Conservation (phyloP, 2,329 filamentous ascomycete species). For the Pseudogymnoascus pannorum region DNA sequence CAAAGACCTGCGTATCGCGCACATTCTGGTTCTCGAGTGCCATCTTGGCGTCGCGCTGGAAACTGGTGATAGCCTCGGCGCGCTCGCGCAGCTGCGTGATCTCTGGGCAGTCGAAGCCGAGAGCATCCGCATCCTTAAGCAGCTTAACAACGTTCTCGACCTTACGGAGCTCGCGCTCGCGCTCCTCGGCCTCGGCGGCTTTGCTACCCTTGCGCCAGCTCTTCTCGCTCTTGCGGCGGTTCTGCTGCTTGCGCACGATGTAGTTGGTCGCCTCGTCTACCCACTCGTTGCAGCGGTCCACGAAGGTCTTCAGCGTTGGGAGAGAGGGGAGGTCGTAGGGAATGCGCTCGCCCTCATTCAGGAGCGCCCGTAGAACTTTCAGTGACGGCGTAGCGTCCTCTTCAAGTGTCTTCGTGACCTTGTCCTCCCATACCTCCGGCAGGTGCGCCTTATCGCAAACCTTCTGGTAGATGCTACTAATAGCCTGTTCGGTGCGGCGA, state of each 20-base stretch:
- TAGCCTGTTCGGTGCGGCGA: conserved; percentile 65
- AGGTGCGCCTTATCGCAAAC: conserved; percentile 79
- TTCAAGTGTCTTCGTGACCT: conserved; percentile 76
- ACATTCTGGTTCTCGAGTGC: conserved; percentile 60
- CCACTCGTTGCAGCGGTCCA: conserved; percentile 95
- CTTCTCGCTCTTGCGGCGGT: conserved; percentile 90
- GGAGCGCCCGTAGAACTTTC: conserved; percentile 73
- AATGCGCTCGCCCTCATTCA: conserved; percentile 93
- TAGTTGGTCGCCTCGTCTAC: conserved; percentile 95
- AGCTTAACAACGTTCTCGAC: conserved; percentile 83
- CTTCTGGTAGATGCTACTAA: conserved; percentile 62
- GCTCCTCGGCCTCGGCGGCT: conserved; percentile 76
- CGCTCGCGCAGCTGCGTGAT: conserved; percentile 80
- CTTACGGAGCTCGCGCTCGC: conserved; percentile 75
- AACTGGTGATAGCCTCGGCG: conserved; percentile 74
- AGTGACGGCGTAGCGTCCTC: conserved; percentile 79
- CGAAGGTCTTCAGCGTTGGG: conserved; percentile 75
- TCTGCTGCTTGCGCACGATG: conserved; percentile 95
- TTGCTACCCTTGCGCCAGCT: conserved; percentile 70
- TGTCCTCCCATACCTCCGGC: conserved; percentile 84
- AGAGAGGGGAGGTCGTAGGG: conserved; percentile 82
- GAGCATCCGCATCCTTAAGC: conserved; percentile 71
- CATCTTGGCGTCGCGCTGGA: conserved; percentile 67
- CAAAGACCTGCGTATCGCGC: conserved; percentile 65
- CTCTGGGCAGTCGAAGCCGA: conserved; percentile 90